phyloP scores from a whole-genome alignment of 1,284 basidiomycete genomes.

The Rhodotorula sp. region DNA sequence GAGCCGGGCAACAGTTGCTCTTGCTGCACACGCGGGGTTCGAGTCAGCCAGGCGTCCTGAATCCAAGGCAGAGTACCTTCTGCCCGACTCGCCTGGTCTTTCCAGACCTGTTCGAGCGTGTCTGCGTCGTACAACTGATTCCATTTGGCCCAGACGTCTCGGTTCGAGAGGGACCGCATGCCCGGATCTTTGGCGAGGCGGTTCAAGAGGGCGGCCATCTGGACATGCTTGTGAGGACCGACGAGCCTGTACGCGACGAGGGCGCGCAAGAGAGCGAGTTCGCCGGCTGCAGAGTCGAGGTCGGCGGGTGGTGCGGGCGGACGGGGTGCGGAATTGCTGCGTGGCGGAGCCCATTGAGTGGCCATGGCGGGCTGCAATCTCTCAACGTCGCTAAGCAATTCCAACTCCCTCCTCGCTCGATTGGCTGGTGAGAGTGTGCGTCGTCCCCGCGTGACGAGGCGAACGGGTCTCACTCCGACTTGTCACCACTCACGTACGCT shows the following conservation, averaged over 20 bases:
- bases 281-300: conserved; percentile 21
- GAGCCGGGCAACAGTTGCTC: conserved; percentile 5
- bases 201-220: conserved; percentile 26
- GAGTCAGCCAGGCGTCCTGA: background rate
- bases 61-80: background rate
- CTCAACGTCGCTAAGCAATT: no score
- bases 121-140: conserved; percentile 18
- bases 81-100: conserved; percentile 15
- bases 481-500: background rate
- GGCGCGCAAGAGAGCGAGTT: conserved; percentile 38
- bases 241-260: conserved; percentile 36
- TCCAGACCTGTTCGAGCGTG: conserved; percentile 29
- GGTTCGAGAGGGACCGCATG: background rate
- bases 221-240: conserved; percentile 31
- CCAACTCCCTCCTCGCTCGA: no score
- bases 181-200: conserved; percentile 6
- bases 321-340: no score
- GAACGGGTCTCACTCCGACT: no score
- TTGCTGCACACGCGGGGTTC: background rate
- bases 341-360: background rate
- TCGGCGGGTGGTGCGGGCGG: background rate
- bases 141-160: conserved; percentile 29
- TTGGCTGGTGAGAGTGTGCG: no score
- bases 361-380: background rate
- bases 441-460: no score